Conservation (phyloP, 371 early-diverging fungal genomes). For the Mortierella sp. region DNA sequence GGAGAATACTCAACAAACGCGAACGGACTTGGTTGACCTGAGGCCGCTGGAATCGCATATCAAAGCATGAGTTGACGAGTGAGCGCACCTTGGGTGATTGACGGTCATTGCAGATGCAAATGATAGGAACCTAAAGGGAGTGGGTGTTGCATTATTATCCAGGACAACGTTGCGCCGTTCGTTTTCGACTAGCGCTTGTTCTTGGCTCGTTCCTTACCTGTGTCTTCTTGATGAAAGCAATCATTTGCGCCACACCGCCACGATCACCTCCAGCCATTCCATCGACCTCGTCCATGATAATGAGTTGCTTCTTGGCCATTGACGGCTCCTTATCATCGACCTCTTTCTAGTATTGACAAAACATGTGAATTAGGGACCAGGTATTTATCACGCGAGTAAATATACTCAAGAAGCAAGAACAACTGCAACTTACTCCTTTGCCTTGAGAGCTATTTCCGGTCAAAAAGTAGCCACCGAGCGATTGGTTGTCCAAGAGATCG, state of each 20-base stretch:
- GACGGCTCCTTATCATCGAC: constrained; percentile 25
- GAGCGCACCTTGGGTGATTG: constrained; percentile 92
- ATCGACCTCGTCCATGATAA: constrained; percentile 99
- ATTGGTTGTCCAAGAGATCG: constrained; percentile 62
- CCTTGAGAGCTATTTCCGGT: constrained; percentile 8
- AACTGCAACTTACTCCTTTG: constrained; percentile 51
- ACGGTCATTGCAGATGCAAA: constrained; percentile 99
- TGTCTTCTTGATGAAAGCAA: constrained; percentile 91
- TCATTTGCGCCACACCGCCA: constrained; percentile 96
- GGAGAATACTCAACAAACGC: constrained; percentile 82
- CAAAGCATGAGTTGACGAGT: constrained; percentile 90
- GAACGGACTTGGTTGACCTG: constrained; percentile 78
- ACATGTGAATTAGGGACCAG: not conserved
- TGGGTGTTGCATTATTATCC: not conserved
- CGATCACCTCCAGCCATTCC: constrained; percentile 99
- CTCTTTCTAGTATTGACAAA: constrained; percentile 26
- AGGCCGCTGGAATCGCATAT: constrained; percentile 88
- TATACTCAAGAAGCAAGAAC: too few relatives aligned
- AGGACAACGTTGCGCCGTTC: too few relatives aligned
- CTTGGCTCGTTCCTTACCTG: constrained; percentile 63
- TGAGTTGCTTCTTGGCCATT: constrained; percentile 68
- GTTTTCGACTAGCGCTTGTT: too few relatives aligned
- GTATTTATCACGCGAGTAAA: not conserved
- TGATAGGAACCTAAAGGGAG: constrained; percentile 86
- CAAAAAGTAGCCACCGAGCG: constrained; percentile 65